Base-by-base conservation (phyloP, 495 filamentous ascomycete genomes). In the Hypoxylon lenormandii region DNA sequence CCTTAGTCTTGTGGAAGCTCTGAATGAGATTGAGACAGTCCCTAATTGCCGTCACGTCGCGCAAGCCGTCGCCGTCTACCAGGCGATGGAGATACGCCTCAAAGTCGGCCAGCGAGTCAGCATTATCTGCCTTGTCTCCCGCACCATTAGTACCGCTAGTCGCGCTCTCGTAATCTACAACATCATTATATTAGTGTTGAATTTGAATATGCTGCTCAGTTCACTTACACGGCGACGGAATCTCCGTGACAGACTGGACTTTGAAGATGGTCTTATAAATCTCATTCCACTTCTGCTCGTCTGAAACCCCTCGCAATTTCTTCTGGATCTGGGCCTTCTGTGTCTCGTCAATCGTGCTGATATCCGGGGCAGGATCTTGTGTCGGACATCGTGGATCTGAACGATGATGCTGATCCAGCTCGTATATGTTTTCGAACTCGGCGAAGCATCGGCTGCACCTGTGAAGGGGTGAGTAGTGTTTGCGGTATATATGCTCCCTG, bases 401-500 rank as follows among this genome's bases (percentile, higher is more conserved):
- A 18, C 59, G 64, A 21, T 51, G 42, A 21, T 68, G 70, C 6
- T 16, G 42, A 5, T 52, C 23, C 18, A 72, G 64, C 4, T 64
- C 64, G 8, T 18, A 37, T 19, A 21, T 19, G 18, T 22, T 42
- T 28, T 69, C 16, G n/a, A 69, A 72, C 23, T 50, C 47, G 6
- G 28, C 19, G 22, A 64, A 56, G 36, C 70, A 72, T 11, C 70
- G 64, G 18, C 30, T 36, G 19, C 65, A 72, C 6, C 58, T 48
- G 13, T 58, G 48, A 13, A 36, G 5, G 1, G 26, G 10, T 1
- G 43, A 58, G 18, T 13, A 64, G 16, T 72, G 70, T 0, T 37
- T 61, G n/a, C 70, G 70, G 37, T 72, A 65, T 10, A 72, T 60
- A 43, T 72, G 70, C 15, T 72, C 70, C 26, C 70, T 72, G 30